Evolutionary conservation across 495 filamentous ascomycete genomes (phyloP).

Genomic region (Parmelia sp.): DNA sequence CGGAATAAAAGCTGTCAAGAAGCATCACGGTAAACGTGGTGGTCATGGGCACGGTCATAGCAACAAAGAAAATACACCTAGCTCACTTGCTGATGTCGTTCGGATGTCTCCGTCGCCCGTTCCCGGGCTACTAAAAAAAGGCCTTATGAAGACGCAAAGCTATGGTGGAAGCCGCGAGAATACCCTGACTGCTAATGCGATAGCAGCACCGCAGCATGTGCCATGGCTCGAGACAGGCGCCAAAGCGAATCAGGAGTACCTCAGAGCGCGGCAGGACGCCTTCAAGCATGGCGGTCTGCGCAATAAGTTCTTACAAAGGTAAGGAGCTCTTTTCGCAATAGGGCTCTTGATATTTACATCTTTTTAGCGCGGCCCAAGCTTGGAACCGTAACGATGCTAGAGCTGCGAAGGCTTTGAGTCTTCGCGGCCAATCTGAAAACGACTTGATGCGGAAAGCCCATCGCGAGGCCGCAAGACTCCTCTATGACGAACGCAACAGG

Average conservation of each 20-base stretch:
- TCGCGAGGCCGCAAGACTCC: constrained; percentile 80
- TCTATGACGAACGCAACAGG: constrained; percentile 94
- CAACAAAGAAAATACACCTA: constrained; percentile 62
- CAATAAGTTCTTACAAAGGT: constrained; percentile 98
- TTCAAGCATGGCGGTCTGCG: constrained; percentile 93
- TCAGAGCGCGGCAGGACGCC: constrained; percentile 87
- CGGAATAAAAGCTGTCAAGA: constrained; percentile 70
- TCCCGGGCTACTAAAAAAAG: constrained; percentile 36
- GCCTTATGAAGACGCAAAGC: constrained; percentile 38
- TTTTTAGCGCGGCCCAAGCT: constrained; percentile 84
- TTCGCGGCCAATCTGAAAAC: constrained; percentile 94
- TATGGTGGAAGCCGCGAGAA: constrained; percentile 59
- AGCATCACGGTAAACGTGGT: constrained; percentile 83
- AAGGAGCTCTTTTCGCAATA: constrained; percentile 20
- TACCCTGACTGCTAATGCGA: constrained; percentile 70
- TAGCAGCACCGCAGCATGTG: constrained; percentile 82
- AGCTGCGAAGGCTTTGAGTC: constrained; percentile 87
- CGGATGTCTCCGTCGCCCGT: constrained; percentile 82
- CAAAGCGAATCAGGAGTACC: constrained; percentile 82
- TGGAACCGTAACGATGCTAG: constrained; percentile 98
- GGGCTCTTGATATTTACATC: constrained; percentile 25
- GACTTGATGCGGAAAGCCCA: constrained; percentile 96
- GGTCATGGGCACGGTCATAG: constrained; percentile 57
- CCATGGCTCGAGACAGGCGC: constrained; percentile 97
- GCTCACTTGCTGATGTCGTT: constrained; percentile 89